Base-by-base conservation (phyloP, 2,329 filamentous ascomycete species). In the Salinomyces thailandicus region DNA sequence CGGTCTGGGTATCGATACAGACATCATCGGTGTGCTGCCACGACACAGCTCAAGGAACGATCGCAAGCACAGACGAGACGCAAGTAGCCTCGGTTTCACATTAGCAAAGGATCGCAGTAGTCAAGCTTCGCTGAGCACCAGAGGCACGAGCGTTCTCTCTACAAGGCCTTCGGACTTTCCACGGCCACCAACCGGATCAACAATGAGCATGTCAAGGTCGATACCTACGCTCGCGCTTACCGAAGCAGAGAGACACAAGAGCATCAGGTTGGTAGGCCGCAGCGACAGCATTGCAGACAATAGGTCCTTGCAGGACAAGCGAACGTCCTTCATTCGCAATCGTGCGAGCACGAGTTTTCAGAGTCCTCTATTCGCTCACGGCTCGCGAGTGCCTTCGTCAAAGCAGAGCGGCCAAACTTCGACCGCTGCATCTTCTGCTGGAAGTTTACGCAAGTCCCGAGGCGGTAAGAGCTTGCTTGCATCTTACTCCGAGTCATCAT, bases 241-340 rank as follows among this genome's bases (percentile, higher is more conserved):
- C 5, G 52, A 53, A 24, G 33, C 38, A 5, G 37, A 40, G 1
- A 61, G 61, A 18, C 52, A 56, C 7, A 51, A 47, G 27, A 66
- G 60, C 44, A 59, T 67, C 18, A 57, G 63, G 1, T 43, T 64
- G 7, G 61, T 67, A 2, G 39, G 42, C 15, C 46, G 58, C 44
- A 45, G 54, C 36, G 58, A 60, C 28, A 63, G 57, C 37, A 43
- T 57, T 13, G 36, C 48, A 2, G 63, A 66, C 37, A 48, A 49
- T 4, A 50, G 62, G 5, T 52, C 60, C 1, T 37, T 64, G 4
- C 52, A 61, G 24, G 60, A 64, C 19, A 63, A 62, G 38, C 57
- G 64, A 5, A 53, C 58, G 34, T 64, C 60, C 11, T 66, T 60
- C 44, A 61, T 66, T 12, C 9, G n/a, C 9, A 62, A 66, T 38